These are phyloP conservation scores for Pecoramyces ruminantium DNA, from an alignment of 192 early-diverging fungal species.

Conservation along the genomic window DNA sequence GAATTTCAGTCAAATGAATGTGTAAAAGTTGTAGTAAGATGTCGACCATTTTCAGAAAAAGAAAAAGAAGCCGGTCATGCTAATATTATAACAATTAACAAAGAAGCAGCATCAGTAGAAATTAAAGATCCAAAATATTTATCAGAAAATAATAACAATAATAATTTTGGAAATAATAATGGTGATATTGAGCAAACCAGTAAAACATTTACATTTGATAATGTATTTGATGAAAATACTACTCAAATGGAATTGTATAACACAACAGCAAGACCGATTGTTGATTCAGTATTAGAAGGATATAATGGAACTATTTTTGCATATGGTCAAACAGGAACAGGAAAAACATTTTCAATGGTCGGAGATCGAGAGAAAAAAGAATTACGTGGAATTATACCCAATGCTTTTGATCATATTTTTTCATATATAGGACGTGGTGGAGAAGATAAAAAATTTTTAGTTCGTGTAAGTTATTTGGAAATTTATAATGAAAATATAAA, in stretches of 20 bases:
- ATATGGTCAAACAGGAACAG: slow-evolving; percentile 42
- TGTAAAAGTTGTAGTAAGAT: slow-evolving; percentile 40
- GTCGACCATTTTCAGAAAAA: slow-evolving; percentile 42
- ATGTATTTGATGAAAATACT: slow-evolving; percentile 17
- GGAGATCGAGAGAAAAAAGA: slow-evolving; percentile 47
- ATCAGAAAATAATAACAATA: not conserved
- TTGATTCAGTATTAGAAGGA: slow-evolving; percentile 47
- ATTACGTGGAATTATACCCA: slow-evolving; percentile 46
- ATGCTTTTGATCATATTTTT: slow-evolving; percentile 49
- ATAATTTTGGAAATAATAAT: not conserved
- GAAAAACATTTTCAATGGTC: slow-evolving; percentile 64
- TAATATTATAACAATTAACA: slow-evolving; percentile 32
- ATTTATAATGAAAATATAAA: slow-evolving; percentile 89
- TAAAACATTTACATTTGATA: slow-evolving; percentile 15
- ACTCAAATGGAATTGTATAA: slow-evolving; percentile 15
- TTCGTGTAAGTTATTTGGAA: slow-evolving; percentile 78
- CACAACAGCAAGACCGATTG: slow-evolving; percentile 44
- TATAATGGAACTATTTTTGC: slow-evolving; percentile 55
- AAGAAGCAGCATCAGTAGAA: slow-evolving; percentile 18
- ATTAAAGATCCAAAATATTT: slow-evolving; percentile 19
- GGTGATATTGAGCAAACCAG: slow-evolving; percentile 12
- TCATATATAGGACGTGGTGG: slow-evolving; percentile 25
- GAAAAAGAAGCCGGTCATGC: slow-evolving; percentile 33
- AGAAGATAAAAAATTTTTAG: slow-evolving; percentile 47
- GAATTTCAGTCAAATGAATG: slow-evolving; percentile 29